A percentile compares a stretch with the other conserved stretches of the same genome.
These are phyloP conservation scores for Condylostoma magnum DNA, from an alignment of 169 alveolate species.

Conservation along the genomic window DNA sequence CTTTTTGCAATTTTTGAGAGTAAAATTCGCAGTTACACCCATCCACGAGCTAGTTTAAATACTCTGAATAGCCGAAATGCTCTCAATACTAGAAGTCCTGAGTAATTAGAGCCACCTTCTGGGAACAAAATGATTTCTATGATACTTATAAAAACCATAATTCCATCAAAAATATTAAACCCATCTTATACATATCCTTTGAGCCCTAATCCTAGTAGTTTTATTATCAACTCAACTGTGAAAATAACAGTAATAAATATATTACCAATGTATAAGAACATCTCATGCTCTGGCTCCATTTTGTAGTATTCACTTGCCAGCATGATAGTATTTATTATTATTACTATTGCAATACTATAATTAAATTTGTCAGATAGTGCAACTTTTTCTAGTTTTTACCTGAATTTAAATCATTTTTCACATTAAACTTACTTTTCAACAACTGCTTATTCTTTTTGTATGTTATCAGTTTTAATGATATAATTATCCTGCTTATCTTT, in stretches of 20 bases:
- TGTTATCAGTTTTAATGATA: too few relatives aligned
- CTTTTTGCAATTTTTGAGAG: constrained; percentile 28
- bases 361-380: background rate
- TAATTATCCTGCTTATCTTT: too few relatives aligned
- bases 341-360: background rate
- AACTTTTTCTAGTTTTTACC: background rate
- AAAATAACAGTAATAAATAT: background rate
- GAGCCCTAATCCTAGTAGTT: constrained; percentile 22
- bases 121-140: constrained; percentile 21
- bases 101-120: constrained; percentile 1
- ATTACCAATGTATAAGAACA: background rate
- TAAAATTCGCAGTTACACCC: constrained; percentile 34
- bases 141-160: constrained; percentile 10
- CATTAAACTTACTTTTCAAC: too few relatives aligned
- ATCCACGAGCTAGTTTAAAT: constrained; percentile 42
- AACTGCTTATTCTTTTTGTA: too few relatives aligned
- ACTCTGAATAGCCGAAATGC: constrained; percentile 47
- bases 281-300: background rate
- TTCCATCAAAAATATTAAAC: constrained; percentile 44
- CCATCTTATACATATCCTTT: background rate
- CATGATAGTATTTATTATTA: constrained; percentile 3
- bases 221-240: background rate
- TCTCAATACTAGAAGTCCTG: constrained; percentile 35
- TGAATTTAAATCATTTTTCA: too few relatives aligned
- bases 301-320: constrained; percentile 10